Evolutionary conservation across 179 eudicot species (phyloP).

Genomic region (Dionaea muscipula): DNA sequence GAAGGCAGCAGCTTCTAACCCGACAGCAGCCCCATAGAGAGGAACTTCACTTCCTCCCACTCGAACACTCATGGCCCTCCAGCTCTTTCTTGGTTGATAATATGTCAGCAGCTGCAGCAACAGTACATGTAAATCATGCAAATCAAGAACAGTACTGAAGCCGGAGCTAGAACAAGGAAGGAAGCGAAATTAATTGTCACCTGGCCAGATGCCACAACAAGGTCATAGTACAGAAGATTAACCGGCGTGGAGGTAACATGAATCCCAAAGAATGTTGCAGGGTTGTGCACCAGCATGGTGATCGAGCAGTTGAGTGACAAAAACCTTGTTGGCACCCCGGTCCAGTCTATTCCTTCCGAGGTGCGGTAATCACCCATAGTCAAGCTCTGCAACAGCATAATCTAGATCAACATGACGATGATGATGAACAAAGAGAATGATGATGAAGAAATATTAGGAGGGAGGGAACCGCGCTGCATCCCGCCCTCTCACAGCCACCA

Average conservation of each 20-base stretch:
- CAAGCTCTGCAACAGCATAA: constrained; percentile 26
- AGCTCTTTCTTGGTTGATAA: constrained; percentile 50
- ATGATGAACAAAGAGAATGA: background rate
- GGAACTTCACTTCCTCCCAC: constrained; percentile 38
- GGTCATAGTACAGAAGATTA: constrained; percentile 31
- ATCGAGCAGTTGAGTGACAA: constrained; percentile 37
- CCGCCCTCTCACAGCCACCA: no score
- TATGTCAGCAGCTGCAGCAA: constrained; percentile 27
- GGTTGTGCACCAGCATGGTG: constrained; percentile 37
- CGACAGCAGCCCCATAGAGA: constrained; percentile 49
- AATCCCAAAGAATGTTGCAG: constrained; percentile 60
- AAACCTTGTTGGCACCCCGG: constrained; percentile 60
- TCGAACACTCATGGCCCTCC: constrained; percentile 15
- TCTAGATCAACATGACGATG: background rate
- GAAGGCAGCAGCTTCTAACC: constrained; percentile 14
- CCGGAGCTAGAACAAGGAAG: background rate
- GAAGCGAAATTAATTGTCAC: constrained; percentile 13
- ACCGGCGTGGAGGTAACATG: constrained; percentile 38
- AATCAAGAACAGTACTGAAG: no score
- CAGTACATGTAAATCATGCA: background rate
- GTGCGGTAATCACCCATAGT: constrained; percentile 25
- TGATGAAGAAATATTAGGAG: no score
- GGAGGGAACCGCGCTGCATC: no score
- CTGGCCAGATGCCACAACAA: constrained; percentile 51
- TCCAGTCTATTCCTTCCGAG: constrained; percentile 50